These are phyloP conservation scores for Aspergillus incahuasiensis DNA, from an alignment of 495 filamentous ascomycete species.

Conservation along the genomic window DNA sequence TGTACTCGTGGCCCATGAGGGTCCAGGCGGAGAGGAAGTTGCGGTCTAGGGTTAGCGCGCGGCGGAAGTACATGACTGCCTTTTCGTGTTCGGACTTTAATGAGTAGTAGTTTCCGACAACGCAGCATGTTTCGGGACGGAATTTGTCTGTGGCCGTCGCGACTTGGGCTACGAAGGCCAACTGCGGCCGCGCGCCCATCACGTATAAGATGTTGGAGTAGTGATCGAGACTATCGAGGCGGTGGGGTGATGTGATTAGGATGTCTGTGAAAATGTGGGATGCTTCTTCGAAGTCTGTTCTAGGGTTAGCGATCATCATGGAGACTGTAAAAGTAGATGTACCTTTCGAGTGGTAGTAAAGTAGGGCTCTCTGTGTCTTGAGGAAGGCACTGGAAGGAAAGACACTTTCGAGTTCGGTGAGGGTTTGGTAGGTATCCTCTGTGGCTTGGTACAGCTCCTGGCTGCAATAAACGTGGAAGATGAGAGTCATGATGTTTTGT, in stretches of 20 bases:
- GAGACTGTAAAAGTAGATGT: neutral
- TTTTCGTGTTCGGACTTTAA: conserved; percentile 94
- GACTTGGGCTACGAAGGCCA: conserved; percentile 87
- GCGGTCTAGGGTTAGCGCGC: conserved; percentile 90
- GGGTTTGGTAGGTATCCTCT: conserved; percentile 57
- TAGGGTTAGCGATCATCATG: conserved; percentile 6
- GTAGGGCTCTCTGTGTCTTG: conserved; percentile 78
- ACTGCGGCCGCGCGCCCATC: conserved; percentile 75
- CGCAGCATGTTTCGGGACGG: conserved; percentile 93
- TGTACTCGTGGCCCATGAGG: conserved; percentile 98
- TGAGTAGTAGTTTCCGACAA: conserved; percentile 96
- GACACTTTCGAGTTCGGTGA: conserved; percentile 72
- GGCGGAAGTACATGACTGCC: conserved; percentile 94
- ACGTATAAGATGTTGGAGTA: conserved; percentile 98
- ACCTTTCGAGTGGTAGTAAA: conserved; percentile 88
- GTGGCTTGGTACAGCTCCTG: conserved; percentile 88
- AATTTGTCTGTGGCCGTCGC: conserved; percentile 91
- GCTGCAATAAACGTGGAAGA: conserved; percentile 85
- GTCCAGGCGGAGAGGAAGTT: conserved; percentile 95
- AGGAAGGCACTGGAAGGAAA: conserved; percentile 87
- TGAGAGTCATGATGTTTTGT: conserved; percentile 84
- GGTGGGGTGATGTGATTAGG: conserved; percentile 73
- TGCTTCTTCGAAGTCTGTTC: conserved; percentile 72
- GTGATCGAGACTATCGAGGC: conserved; percentile 85
- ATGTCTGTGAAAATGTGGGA: conserved; percentile 81